These are phyloP conservation scores for Acacia pycnantha DNA, from an alignment of 331 rosid species.

Conservation along the genomic window DNA sequence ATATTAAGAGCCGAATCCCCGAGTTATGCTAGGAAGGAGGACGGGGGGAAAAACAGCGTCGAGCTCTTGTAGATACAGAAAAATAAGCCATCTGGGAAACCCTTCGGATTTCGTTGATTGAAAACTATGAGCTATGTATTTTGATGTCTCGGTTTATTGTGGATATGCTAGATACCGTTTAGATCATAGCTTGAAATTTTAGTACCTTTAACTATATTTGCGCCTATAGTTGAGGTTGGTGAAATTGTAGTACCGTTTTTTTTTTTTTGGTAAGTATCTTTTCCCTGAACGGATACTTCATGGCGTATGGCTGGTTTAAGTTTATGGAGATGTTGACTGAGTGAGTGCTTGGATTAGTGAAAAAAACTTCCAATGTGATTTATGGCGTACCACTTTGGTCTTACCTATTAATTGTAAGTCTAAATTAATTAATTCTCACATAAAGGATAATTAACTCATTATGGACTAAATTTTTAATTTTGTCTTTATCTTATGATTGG, in stretches of 20 bases:
- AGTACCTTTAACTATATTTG: not conserved
- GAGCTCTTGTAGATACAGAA: slow-evolving; percentile 16
- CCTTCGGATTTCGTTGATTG: not conserved
- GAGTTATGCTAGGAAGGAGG: not conserved
- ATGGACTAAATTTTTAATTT: no score
- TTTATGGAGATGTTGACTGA: not conserved
- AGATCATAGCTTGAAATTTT: not conserved
- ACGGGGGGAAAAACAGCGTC: not conserved
- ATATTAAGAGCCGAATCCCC: slow-evolving; percentile 35
- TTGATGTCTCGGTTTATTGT: not conserved
- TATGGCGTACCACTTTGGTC: no score
- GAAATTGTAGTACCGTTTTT: no score
- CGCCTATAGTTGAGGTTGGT: not conserved
- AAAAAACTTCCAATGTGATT: no score
- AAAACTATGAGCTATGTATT: slow-evolving; percentile 5
- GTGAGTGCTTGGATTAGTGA: no score
- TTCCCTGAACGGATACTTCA: not conserved
- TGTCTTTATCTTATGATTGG: no score
- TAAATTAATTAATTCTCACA: no score
- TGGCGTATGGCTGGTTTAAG: not conserved
- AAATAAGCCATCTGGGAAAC: slow-evolving; percentile 12
- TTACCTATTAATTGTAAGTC: no score
- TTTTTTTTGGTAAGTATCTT: not conserved
- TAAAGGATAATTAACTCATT: no score
- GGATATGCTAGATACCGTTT: not conserved